A percentile compares a stretch with the other conserved stretches of the same genome.
These are phyloP conservation scores for Combretum micranthum DNA, from an alignment of 345 rosid species.

Conservation along the genomic window DNA sequence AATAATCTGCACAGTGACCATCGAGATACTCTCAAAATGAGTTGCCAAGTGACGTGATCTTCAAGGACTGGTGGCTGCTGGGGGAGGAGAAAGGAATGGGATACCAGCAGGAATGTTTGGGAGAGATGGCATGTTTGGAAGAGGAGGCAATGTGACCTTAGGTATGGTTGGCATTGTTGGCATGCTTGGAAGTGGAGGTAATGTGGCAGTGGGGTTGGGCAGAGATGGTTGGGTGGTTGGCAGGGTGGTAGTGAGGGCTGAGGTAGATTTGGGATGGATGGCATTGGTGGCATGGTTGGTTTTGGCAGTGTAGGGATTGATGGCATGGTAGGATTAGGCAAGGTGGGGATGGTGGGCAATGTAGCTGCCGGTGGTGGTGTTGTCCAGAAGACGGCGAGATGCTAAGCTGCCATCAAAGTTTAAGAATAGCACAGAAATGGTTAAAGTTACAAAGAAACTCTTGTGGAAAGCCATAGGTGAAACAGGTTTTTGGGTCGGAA, in stretches of 20 bases:
- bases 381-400: conserved; percentile 23
- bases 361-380: conserved; percentile 9
- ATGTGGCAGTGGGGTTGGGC: no score
- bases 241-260: conserved; percentile 3
- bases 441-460: background rate
- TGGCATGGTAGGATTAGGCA: no score
- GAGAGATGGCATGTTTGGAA: background rate
- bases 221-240: no score
- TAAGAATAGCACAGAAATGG: conserved; percentile 10
- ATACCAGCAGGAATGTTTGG: conserved; percentile 10
- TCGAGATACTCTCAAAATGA: background rate
- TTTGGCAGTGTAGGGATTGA: no score
- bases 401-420: conserved; percentile 12
- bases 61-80: background rate
- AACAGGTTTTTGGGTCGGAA: background rate
- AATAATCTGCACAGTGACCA: no score
- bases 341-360: no score
- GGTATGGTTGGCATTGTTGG: conserved; percentile 4
- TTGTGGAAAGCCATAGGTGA: conserved; percentile 7
- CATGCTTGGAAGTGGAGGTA: conserved; percentile 19
- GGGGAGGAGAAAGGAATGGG: conserved; percentile 18
- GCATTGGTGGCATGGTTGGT: conserved; percentile 3
- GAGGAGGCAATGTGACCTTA: conserved; percentile 7
- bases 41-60: background rate
- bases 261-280: conserved; percentile 15